Evolutionary conservation across 139 green algal genomes (phyloP).

Genomic region (Coccomyxa sp.): DNA sequence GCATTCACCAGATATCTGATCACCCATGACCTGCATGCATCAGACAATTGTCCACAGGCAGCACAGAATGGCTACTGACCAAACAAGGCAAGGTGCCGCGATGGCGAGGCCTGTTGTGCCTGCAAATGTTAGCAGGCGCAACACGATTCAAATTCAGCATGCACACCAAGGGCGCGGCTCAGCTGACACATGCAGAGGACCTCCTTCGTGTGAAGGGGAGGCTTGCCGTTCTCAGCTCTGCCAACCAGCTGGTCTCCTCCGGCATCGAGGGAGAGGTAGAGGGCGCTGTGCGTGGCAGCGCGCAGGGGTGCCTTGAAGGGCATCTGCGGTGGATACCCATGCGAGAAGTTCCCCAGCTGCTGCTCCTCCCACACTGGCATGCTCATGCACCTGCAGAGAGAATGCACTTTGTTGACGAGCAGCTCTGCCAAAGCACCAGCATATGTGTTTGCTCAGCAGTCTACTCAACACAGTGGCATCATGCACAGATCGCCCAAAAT

Average conservation of each 20-base stretch:
- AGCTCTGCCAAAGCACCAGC: too few relatives aligned
- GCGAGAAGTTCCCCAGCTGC: not conserved
- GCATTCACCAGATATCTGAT: too few relatives aligned
- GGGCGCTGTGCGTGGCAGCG: not conserved
- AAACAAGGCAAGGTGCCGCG: not conserved
- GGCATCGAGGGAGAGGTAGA: slow-evolving; percentile 3
- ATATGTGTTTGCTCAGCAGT: too few relatives aligned
- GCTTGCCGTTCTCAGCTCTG: not conserved
- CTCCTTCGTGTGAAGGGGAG: not conserved
- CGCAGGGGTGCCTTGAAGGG: not conserved
- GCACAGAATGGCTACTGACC: not conserved
- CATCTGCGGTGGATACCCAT: not conserved
- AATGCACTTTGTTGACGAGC: not conserved
- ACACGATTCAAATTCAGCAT: not conserved
- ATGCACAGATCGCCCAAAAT: too few relatives aligned
- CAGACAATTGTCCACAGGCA: not conserved
- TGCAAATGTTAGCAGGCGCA: too few relatives aligned
- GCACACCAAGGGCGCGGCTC: not conserved
- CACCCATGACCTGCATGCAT: not conserved
- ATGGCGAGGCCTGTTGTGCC: not conserved
- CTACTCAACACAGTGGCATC: too few relatives aligned
- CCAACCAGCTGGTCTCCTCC: slow-evolving; percentile 8
- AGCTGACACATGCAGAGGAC: not conserved
- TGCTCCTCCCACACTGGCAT: slow-evolving; percentile 11
- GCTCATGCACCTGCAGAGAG: slow-evolving; percentile 2